Conservation (phyloP, 2,329 filamentous ascomycete species). For the Diaporthe nobilis region DNA sequence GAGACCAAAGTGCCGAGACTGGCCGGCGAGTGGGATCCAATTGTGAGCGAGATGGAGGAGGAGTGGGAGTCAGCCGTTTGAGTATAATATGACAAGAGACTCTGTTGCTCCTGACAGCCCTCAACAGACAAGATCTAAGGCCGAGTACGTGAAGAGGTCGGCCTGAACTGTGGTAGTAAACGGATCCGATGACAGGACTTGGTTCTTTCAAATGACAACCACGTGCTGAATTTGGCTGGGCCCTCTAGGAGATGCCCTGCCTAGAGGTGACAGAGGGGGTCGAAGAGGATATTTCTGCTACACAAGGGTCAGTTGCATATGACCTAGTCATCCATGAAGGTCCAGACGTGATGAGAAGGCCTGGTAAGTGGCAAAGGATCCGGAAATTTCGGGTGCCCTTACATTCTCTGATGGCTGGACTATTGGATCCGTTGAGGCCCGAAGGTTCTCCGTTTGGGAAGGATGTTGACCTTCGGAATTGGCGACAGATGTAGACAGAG, state of each 20-base stretch:
- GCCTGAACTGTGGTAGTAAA: not conserved
- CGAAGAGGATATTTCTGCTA: constrained; percentile 11
- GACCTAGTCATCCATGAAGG: not conserved
- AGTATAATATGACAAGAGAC: constrained; percentile 1
- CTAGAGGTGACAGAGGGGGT: not conserved
- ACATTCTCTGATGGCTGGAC: constrained; percentile 1
- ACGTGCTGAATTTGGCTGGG: not conserved
- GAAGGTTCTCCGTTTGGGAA: constrained; percentile 8
- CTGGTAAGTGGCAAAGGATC: not conserved
- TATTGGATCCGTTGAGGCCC: not conserved
- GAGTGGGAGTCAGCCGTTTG: not conserved
- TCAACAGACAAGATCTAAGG: not conserved
- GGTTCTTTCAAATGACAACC: not conserved
- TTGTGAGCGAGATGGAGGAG: not conserved
- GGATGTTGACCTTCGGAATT: not conserved
- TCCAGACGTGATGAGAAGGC: not conserved
- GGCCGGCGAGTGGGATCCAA: constrained; percentile 1
- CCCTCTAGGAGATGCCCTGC: not conserved
- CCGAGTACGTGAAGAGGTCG: not conserved
- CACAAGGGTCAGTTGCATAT: constrained; percentile 22
- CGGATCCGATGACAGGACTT: not conserved
- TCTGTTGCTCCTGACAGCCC: not conserved
- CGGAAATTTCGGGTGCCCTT: not conserved
- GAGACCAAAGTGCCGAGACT: not conserved
- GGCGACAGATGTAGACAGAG: constrained; percentile 7